Evolutionary conservation across 176 grass and related monocot species (phyloP).

Genomic region (Paspalum notatum): DNA sequence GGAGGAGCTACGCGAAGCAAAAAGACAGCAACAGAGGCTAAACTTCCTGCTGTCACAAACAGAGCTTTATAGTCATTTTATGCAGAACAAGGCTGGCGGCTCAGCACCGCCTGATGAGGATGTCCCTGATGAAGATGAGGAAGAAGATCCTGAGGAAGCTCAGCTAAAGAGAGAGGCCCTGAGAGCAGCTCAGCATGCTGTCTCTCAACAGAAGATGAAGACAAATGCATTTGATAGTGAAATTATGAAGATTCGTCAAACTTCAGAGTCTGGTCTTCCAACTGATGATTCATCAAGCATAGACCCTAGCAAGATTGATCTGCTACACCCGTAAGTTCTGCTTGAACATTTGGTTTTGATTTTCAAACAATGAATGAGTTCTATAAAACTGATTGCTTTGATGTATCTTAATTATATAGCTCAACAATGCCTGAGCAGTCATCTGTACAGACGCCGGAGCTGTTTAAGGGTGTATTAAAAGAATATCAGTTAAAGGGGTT

Average conservation of each 20-base stretch:
- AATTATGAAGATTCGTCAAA: slow-evolving; percentile 68
- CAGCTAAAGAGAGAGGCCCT: slow-evolving; percentile 92
- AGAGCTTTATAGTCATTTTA: slow-evolving; percentile 98
- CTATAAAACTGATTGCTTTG: slow-evolving; percentile 18
- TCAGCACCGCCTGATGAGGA: slow-evolving; percentile 54
- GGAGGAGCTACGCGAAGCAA: slow-evolving; percentile 96
- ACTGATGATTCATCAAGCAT: slow-evolving; percentile 59
- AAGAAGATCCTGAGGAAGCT: slow-evolving; percentile 91
- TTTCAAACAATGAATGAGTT: slow-evolving; percentile 23
- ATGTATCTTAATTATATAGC: slow-evolving; percentile 62
- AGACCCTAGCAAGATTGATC: slow-evolving; percentile 81
- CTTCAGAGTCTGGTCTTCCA: slow-evolving; percentile 53
- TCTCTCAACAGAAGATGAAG: slow-evolving; percentile 93
- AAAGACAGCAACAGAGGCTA: slow-evolving; percentile 95
- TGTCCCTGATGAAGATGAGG: slow-evolving; percentile 53
- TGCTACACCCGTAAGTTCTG: slow-evolving; percentile 91
- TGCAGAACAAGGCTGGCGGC: slow-evolving; percentile 90
- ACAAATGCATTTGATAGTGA: slow-evolving; percentile 98
- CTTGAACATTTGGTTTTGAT: slow-evolving; percentile 15
- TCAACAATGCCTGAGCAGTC: slow-evolving; percentile 98
- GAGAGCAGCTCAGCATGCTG: slow-evolving; percentile 84
- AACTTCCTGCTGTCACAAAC: slow-evolving; percentile 98
- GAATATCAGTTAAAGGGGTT: slow-evolving; percentile 98
- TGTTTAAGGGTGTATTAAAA: slow-evolving; percentile 96
- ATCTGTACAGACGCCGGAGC: slow-evolving; percentile 87